Evolutionary conservation across 2,329 filamentous ascomycete genomes (phyloP), one percentile per base, ranked within the genome.

Genomic region (Pyrenophora graminea): DNA sequence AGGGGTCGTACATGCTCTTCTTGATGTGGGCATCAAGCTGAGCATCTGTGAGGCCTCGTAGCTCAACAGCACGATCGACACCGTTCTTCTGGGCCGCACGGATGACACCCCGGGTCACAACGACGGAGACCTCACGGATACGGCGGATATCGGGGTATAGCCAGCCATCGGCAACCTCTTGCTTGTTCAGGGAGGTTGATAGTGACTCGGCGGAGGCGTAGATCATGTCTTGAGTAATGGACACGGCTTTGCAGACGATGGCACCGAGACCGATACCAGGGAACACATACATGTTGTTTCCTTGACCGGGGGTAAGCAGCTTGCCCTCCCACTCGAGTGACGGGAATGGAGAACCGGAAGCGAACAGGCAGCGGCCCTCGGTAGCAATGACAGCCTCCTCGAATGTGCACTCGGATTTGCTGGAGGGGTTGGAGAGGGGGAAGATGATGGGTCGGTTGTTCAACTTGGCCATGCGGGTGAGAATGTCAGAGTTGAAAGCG

Each of bases 331-430:
- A 68, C 52, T 74, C 69, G 69, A 90, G 82, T 2, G 87, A 82
- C 19, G 85, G 83, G 83, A 97, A 97, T 12, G 94, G 94, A 41
- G 91, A 96, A 58, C 94, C 94, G 5, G 91, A 97, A 43, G 94
- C 94, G 70, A 99, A 99, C 72, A 99, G 85, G 66, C 86, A 91
- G 48, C 86, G 90, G 55, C 93, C 93, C 52, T 97, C 89, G 9
- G 93, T 97, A 86, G 93, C 86, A 67, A 86, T 84, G 68, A 97
- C 83, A 13, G 94, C 94, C 70, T 94, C 89, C 80, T 97, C 92
- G 68, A 95, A 97, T 13, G 91, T 96, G 79, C 94, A 97, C 79
- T 99, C 94, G 7, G 93, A 95, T 81, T 97, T 97, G 77, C 88
- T 92, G 44, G 92, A 86, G 42, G 94, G 94, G 79, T 99, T 97